A percentile compares a stretch with the other conserved stretches of the same genome.
phyloP scores from a whole-genome alignment of 176 grass and related monocot genomes.

The Eleusine coracana region DNA sequence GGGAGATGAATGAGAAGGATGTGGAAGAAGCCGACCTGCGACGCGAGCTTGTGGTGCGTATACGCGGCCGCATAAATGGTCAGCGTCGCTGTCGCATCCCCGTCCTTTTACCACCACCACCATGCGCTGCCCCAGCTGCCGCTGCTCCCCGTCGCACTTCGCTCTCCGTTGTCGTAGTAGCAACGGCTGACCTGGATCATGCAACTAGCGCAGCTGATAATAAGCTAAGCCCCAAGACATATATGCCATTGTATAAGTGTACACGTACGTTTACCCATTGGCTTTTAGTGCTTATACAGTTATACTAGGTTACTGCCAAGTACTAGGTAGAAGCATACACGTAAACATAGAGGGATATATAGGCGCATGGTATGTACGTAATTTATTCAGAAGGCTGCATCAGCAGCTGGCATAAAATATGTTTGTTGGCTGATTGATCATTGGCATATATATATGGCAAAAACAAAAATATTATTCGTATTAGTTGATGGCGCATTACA shows the following conservation, averaged over 20 bases:
- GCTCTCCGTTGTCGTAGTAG: constrained; percentile 11
- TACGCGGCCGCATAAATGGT: constrained; percentile 52
- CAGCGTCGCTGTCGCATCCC: constrained; percentile 49
- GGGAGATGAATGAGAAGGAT: constrained; percentile 38
- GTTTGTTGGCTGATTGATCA: neutral
- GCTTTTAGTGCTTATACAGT: neutral
- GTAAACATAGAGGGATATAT: neutral
- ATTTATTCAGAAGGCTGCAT: neutral
- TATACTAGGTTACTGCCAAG: neutral
- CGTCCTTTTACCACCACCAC: constrained; percentile 58
- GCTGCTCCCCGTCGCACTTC: constrained; percentile 36
- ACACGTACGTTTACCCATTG: neutral
- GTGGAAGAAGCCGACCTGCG: constrained; percentile 53
- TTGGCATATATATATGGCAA: neutral
- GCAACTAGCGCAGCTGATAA: neutral
- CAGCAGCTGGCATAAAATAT: constrained; percentile 12
- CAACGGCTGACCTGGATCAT: constrained; percentile 10
- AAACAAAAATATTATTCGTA: neutral
- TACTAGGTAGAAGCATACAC: neutral
- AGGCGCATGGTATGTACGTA: too few relatives aligned
- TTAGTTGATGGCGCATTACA: neutral
- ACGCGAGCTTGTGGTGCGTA: constrained; percentile 46
- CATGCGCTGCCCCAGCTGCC: constrained; percentile 21
- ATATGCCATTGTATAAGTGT: constrained; percentile 12
- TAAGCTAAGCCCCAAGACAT: constrained; percentile 21